Conservation (phyloP, 495 filamentous ascomycete genomes). For the Aspergillus sclerotioniger region DNA sequence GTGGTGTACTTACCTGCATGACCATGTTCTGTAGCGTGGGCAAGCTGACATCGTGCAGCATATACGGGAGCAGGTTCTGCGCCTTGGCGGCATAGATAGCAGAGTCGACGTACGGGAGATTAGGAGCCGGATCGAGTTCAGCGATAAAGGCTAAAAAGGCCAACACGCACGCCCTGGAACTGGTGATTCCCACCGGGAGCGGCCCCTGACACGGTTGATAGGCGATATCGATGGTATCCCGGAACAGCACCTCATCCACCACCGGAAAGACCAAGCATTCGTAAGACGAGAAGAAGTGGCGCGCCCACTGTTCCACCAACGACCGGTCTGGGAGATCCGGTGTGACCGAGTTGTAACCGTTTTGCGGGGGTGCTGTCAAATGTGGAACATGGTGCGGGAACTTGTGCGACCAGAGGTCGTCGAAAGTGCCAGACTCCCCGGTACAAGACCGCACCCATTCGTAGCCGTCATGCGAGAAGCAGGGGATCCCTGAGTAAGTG, state of each 20-base stretch:
- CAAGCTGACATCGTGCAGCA: slow-evolving; percentile 1
- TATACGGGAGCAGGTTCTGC: neutral
- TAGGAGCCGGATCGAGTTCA: neutral
- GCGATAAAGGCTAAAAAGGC: slow-evolving; percentile 1
- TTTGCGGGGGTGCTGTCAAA: neutral
- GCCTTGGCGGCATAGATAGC: neutral
- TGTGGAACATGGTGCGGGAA: neutral
- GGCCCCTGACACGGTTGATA: neutral
- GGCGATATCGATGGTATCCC: neutral
- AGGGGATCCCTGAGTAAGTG: slow-evolving; percentile 1
- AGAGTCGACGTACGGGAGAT: neutral
- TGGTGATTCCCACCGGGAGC: neutral
- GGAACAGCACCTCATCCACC: neutral
- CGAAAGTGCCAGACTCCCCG: neutral
- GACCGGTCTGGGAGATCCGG: slow-evolving; percentile 3
- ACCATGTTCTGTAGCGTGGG: neutral
- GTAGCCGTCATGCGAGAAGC: slow-evolving; percentile 3
- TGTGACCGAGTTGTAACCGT: neutral
- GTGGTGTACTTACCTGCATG: neutral
- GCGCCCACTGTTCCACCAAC: neutral
- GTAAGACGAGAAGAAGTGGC: neutral
- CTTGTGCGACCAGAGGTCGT: neutral
- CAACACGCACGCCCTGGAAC: neutral
- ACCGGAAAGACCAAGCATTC: neutral
- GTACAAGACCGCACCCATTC: slow-evolving; percentile 4